phyloP scores from a whole-genome alignment of 805 yeast species.

The Brettanomyces bruxellensis region DNA sequence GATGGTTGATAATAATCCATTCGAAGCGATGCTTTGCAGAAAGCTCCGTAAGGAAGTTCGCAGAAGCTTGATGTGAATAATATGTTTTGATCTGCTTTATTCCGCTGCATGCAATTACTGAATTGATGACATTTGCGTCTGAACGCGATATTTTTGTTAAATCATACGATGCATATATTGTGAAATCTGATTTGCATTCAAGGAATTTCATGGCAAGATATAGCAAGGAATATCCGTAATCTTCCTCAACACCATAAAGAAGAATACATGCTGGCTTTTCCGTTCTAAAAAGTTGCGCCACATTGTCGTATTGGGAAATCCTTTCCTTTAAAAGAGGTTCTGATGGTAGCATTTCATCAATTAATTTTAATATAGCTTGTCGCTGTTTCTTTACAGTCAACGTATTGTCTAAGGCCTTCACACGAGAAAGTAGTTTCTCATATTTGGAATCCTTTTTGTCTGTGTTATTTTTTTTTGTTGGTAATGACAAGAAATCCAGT shows the following conservation, averaged over 20 bases:
- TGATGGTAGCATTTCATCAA: conserved; percentile 9
- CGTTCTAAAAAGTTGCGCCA: conserved; percentile 1
- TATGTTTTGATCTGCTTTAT: conserved; percentile 8
- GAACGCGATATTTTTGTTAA: conserved; percentile 2
- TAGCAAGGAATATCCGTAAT: conserved; percentile 16
- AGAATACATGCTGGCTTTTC: conserved; percentile 10
- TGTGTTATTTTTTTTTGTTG: neutral
- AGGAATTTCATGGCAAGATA: conserved; percentile 10
- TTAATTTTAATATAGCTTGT: conserved; percentile 12
- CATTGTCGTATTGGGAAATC: conserved; percentile 1
- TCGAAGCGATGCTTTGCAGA: conserved; percentile 4
- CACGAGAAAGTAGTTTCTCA: neutral
- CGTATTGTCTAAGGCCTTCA: conserved; percentile 5
- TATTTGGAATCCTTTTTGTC: neutral
- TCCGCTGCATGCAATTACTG: conserved; percentile 13
- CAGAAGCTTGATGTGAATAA: neutral
- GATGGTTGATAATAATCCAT: conserved; percentile 15
- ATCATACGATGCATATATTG: conserved; percentile 10
- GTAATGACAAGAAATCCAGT: neutral
- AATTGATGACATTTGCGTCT: conserved; percentile 7
- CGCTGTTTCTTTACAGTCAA: conserved; percentile 9
- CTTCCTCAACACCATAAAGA: conserved; percentile 11
- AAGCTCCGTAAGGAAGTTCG: neutral
- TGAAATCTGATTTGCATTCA: conserved; percentile 7
- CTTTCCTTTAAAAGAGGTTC: neutral